Conservation (phyloP, 441 rosid genomes). For the Daphne laureola region DNA sequence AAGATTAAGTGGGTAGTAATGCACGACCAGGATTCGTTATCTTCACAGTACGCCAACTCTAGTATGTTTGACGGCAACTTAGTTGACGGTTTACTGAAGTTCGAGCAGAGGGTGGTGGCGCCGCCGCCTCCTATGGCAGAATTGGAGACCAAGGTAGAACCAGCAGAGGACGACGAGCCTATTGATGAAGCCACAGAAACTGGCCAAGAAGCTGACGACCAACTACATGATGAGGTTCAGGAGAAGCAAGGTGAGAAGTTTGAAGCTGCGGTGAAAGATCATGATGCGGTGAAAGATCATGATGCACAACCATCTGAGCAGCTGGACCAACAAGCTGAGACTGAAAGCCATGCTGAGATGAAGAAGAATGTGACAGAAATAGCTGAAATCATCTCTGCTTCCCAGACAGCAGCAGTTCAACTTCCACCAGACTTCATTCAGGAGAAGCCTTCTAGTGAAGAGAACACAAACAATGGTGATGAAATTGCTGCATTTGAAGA, state of each 20-base stretch:
- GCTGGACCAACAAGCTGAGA: neutral
- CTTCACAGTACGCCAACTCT: constrained; percentile 46
- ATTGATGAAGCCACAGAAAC: constrained; percentile 15
- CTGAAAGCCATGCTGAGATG: constrained; percentile 10
- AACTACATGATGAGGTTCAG: too few species aligned
- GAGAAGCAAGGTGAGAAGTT: neutral
- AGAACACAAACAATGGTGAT: neutral
- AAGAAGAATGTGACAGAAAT: constrained; percentile 15
- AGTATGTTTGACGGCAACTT: constrained; percentile 35
- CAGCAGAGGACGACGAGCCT: constrained; percentile 17
- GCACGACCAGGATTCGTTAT: constrained; percentile 16
- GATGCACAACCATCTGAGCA: constrained; percentile 22
- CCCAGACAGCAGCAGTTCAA: constrained; percentile 15
- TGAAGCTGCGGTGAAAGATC: constrained; percentile 14
- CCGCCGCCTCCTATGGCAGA: constrained; percentile 15
- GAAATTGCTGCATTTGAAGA: constrained; percentile 7
- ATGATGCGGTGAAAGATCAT: constrained; percentile 8
- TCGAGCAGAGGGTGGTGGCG: constrained; percentile 20
- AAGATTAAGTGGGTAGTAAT: constrained; percentile 30
- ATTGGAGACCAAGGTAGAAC: constrained; percentile 7
- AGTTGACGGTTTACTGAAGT: constrained; percentile 19
- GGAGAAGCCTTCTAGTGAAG: constrained; percentile 15
- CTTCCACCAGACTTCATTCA: constrained; percentile 7
- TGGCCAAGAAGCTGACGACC: constrained; percentile 10
- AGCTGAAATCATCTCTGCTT: constrained; percentile 6